phyloP scores from a whole-genome alignment of 805 yeast genomes.

The Priceomyces fermenticarens region DNA sequence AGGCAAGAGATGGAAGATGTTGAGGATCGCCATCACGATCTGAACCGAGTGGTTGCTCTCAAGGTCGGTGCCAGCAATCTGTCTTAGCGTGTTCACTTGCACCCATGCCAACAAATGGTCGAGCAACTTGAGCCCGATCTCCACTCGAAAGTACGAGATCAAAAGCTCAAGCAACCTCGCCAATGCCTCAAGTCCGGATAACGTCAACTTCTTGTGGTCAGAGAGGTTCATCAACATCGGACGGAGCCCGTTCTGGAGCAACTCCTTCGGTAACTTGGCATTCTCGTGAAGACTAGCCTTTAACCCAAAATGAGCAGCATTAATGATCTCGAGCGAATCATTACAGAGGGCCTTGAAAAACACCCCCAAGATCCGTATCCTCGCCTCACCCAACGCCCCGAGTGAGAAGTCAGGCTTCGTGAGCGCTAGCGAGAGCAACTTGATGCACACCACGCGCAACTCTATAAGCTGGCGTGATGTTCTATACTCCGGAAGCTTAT shows the following conservation, averaged over 20 bases:
- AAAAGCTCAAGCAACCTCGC: constrained; percentile 82
- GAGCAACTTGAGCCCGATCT: constrained; percentile 86
- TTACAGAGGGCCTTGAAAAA: constrained; percentile 91
- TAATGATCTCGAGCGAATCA: constrained; percentile 79
- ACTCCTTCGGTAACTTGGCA: constrained; percentile 86
- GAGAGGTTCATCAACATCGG: constrained; percentile 95
- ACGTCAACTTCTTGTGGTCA: constrained; percentile 87
- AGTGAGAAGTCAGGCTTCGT: constrained; percentile 80
- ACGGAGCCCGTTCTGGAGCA: constrained; percentile 89
- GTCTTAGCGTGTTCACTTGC: constrained; percentile 71
- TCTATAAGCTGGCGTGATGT: constrained; percentile 87
- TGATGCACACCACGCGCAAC: constrained; percentile 85
- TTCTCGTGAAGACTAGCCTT: constrained; percentile 80
- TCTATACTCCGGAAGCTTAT: constrained; percentile 78
- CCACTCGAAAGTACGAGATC: constrained; percentile 93
- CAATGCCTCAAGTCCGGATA: constrained; percentile 85
- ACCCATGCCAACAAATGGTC: constrained; percentile 98
- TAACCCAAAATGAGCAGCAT: constrained; percentile 89
- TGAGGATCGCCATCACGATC: constrained; percentile 84
- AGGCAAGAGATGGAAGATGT: constrained; percentile 88
- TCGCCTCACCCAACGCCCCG: constrained; percentile 70
- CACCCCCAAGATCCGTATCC: constrained; percentile 85
- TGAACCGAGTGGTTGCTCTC: constrained; percentile 78
- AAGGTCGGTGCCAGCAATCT: constrained; percentile 75
- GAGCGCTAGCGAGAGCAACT: constrained; percentile 74